Percentiles rank a stretch among this genome's conserved stretches.
These are phyloP conservation scores for Prunus fruticosa DNA, from an alignment of 306 rosid genomes.

Conservation along the genomic window DNA sequence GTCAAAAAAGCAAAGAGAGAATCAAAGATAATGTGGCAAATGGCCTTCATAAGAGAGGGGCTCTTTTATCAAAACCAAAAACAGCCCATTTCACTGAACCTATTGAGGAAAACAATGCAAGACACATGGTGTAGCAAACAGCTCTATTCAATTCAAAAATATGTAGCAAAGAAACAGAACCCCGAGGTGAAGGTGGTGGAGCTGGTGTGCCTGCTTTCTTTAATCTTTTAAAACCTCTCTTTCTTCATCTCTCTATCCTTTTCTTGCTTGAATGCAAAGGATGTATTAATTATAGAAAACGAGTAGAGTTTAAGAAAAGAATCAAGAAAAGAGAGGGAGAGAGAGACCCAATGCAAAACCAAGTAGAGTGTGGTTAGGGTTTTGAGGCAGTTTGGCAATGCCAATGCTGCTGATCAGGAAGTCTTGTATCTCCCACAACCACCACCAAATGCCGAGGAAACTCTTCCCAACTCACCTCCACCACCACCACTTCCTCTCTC, in stretches of 20 bases:
- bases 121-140: constrained; percentile 51
- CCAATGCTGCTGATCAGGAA: constrained; percentile 62
- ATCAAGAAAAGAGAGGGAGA: constrained; percentile 23
- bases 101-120: constrained; percentile 70
- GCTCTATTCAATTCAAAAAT: constrained; percentile 36
- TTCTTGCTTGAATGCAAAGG: constrained; percentile 56
- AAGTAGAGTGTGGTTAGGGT: constrained; percentile 42
- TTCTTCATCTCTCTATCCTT: constrained; percentile 24
- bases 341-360: constrained; percentile 61
- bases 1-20: constrained; percentile 18
- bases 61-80: constrained; percentile 47
- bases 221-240: background rate
- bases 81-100: constrained; percentile 35
- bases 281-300: constrained; percentile 23
- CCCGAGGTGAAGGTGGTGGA: constrained; percentile 69
- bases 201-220: constrained; percentile 21
- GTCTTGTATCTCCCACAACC: constrained; percentile 47
- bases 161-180: constrained; percentile 40
- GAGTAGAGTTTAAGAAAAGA: constrained; percentile 30
- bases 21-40: constrained; percentile 35
- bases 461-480: constrained; percentile 23
- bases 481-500: constrained; percentile 18
- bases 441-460: constrained; percentile 62
- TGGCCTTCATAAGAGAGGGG: constrained; percentile 41
- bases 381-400: constrained; percentile 69